Evolutionary conservation across 2,329 filamentous ascomycete species (phyloP), one percentile per base, ranked within the genome.

Genomic region (Metarhizium guizhouense): DNA sequence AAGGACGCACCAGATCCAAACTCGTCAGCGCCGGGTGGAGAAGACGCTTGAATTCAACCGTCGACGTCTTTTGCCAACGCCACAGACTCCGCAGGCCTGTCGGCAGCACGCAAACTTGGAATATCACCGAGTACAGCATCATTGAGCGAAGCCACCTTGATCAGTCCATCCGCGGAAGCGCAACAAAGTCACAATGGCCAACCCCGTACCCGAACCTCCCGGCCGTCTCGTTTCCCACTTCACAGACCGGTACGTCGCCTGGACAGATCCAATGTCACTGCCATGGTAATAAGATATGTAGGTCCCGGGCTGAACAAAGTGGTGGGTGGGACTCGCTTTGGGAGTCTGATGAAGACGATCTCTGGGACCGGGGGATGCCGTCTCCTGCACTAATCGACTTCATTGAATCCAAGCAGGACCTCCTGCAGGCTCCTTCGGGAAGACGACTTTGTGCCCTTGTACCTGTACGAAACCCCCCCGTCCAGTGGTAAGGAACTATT

Each of bases 331-430:
- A 38, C 14, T 29, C 34, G 5, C 52, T 57, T 34, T 57, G 55
- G 55, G 52, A 54, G n/a, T 52, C 55, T 11, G 42, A 52, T 36
- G 48, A 57, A 36, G 47, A 50, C 34, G 43, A 54, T 36, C 52
- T 57, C 52, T 57, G 52, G 55, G 55, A 57, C 42, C 55, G 52
- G 10, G 43, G 43, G 14, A 52, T 32, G 30, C 55, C 55, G 14
- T 54, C 52, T 2, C 54, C 54, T 6, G 54, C 54, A 20, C 54
- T 56, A 2, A 56, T 56, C n/a, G 54, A 56, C 18, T 47, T 52
- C 30, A 14, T 53, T 10, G 54, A 56, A 43, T 48, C 50, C 42
- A 48, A 38, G 25, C 42, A 42, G 4, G 25, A 47, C 47, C 6
- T 53, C 14, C n/a, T 56, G 34, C 36, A 20, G 11, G 49, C 50